Percentiles rank a stretch among this genome's conserved stretches.
Evolutionary conservation across 2,329 filamentous ascomycete species (phyloP).

Genomic region (Penicillium sp.): DNA sequence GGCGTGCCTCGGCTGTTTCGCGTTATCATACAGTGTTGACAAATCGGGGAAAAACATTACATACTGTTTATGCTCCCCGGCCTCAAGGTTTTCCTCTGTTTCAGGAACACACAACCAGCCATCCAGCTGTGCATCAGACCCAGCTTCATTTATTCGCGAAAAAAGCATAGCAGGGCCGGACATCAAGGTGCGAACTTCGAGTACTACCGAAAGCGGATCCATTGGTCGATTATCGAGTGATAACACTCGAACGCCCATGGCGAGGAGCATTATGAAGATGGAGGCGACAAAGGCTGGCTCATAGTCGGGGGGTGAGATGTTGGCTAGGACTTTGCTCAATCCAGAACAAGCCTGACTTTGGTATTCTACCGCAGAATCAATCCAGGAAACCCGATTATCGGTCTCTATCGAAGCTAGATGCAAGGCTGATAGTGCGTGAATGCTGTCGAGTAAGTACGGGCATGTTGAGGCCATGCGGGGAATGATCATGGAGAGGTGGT

Average conservation of each 20-base stretch:
- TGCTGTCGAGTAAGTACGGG: conserved; percentile 44
- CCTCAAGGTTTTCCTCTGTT: conserved; percentile 10
- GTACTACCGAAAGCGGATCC: conserved; percentile 27
- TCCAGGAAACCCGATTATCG: conserved; percentile 30
- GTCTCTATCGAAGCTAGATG: conserved; percentile 42
- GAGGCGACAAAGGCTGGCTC: conserved; percentile 43
- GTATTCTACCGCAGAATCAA: conserved; percentile 36
- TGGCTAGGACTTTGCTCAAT: conserved; percentile 33
- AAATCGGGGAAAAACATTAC: background rate
- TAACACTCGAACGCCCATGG: conserved; percentile 31
- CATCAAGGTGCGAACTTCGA: conserved; percentile 31
- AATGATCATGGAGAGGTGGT: conserved; percentile 35
- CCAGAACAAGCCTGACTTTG: conserved; percentile 37
- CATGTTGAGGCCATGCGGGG: conserved; percentile 41
- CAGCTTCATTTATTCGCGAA: conserved; percentile 22
- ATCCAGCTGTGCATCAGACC: conserved; percentile 23
- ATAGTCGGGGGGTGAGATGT: conserved; percentile 42
- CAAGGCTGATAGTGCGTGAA: conserved; percentile 45
- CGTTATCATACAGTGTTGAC: background rate
- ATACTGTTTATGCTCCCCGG: conserved; percentile 5
- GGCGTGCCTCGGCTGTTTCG: background rate
- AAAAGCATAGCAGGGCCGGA: conserved; percentile 33
- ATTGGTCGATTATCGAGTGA: conserved; percentile 23
- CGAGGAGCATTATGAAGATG: conserved; percentile 40
- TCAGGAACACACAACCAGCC: conserved; percentile 25